phyloP scores from a whole-genome alignment of 208 protist species.

The Wallacemonas collosoma region DNA sequence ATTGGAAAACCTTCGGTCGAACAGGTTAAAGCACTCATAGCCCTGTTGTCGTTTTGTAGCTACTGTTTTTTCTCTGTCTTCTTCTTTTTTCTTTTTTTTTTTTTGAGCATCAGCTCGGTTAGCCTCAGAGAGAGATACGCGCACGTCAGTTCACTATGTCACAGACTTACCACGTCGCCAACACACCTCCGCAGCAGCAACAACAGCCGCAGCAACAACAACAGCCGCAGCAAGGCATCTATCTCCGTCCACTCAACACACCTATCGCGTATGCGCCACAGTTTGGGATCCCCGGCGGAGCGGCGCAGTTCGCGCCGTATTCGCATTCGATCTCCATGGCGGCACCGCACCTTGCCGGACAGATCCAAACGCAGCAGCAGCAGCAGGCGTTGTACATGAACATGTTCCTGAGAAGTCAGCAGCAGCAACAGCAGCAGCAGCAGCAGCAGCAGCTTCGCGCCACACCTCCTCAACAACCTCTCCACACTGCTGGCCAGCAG shows the following conservation, averaged over 20 bases:
- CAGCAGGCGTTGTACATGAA: constrained; percentile 12
- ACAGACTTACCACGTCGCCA: not conserved
- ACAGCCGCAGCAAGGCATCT: not conserved
- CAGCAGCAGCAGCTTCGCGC: constrained; percentile 5
- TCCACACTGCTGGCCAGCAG: constrained; percentile 15
- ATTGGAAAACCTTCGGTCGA: no score
- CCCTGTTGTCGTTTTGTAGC: no score
- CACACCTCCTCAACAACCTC: constrained; percentile 8
- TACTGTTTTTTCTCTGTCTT: not conserved
- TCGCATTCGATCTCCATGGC: no score
- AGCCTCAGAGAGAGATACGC: not conserved
- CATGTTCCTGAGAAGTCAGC: not conserved
- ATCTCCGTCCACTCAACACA: no score
- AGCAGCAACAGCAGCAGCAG: constrained; percentile 16
- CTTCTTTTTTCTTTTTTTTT: constrained; percentile 1
- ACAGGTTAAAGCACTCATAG: no score
- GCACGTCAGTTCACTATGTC: not conserved
- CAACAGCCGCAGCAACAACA: constrained; percentile 11
- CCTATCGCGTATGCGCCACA: no score
- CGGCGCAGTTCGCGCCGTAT: no score
- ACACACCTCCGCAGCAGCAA: constrained; percentile 12
- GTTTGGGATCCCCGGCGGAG: no score
- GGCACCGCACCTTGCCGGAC: no score
- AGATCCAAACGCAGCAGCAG: not conserved
- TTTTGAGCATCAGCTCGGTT: no score